These are phyloP conservation scores for Aspergillus conjunctus DNA, from an alignment of 495 filamentous ascomycete genomes.

Conservation along the genomic window DNA sequence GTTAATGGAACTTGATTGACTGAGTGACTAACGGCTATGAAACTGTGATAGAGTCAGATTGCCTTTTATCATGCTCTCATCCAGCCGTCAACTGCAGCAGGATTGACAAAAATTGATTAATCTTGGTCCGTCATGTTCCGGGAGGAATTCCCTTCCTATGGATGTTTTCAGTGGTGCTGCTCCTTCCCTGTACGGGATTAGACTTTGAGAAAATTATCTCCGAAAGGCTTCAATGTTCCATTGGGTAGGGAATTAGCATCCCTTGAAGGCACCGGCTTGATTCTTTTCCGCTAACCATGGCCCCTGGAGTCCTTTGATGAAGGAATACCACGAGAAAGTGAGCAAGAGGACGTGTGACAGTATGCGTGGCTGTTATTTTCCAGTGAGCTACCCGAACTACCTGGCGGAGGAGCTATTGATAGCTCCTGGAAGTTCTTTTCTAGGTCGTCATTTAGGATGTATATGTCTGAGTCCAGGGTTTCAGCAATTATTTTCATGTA, in stretches of 20 bases:
- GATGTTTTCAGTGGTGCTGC: slow-evolving; percentile 82
- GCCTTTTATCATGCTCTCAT: slow-evolving; percentile 78
- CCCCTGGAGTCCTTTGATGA: slow-evolving; percentile 12
- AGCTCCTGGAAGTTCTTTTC: slow-evolving; percentile 41
- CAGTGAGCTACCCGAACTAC: slow-evolving; percentile 26
- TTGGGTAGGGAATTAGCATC: slow-evolving; percentile 55
- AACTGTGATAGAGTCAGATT: slow-evolving; percentile 82
- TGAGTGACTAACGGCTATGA: slow-evolving; percentile 55
- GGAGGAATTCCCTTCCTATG: slow-evolving; percentile 71
- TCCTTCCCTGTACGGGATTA: slow-evolving; percentile 74
- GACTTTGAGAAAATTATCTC: slow-evolving; percentile 72
- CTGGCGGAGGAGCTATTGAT: slow-evolving; percentile 23
- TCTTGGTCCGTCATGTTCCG: slow-evolving; percentile 85
- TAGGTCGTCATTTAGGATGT: slow-evolving; percentile 43
- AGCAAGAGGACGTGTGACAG: slow-evolving; percentile 28
- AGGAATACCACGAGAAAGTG: slow-evolving; percentile 28
- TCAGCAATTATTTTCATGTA: no score
- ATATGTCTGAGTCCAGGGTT: slow-evolving; percentile 30
- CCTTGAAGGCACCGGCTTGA: slow-evolving; percentile 33
- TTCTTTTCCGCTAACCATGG: slow-evolving; percentile 31
- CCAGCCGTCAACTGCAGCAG: slow-evolving; percentile 73
- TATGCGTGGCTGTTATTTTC: slow-evolving; percentile 17
- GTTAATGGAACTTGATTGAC: no score
- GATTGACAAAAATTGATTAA: slow-evolving; percentile 80
- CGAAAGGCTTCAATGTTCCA: slow-evolving; percentile 71